Evolutionary conservation across 805 yeast species (phyloP).

Genomic region (Zygoascus bituminiphila): DNA sequence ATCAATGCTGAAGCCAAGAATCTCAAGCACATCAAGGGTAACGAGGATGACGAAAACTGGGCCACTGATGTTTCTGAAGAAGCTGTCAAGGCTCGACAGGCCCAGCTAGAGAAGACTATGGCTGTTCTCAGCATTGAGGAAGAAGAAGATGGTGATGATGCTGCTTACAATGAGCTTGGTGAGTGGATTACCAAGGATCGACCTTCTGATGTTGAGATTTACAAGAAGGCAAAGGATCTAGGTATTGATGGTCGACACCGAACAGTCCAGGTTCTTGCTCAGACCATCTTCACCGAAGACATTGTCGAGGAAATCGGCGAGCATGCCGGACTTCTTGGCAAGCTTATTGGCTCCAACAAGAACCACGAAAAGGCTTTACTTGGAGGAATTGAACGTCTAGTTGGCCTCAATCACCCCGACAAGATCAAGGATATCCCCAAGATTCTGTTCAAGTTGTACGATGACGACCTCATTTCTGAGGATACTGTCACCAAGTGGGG

Average conservation of each 20-base stretch:
- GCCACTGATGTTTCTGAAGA: constrained; percentile 95
- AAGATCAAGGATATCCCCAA: constrained; percentile 70
- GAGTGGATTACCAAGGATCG: constrained; percentile 74
- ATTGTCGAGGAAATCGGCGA: constrained; percentile 62
- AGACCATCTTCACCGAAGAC: constrained; percentile 66
- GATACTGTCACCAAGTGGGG: constrained; percentile 80
- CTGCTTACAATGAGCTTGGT: constrained; percentile 69
- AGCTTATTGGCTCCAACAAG: constrained; percentile 48
- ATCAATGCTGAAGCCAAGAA: constrained; percentile 79
- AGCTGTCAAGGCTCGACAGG: constrained; percentile 87
- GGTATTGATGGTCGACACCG: constrained; percentile 64
- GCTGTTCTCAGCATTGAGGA: constrained; percentile 39
- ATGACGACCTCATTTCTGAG: constrained; percentile 76
- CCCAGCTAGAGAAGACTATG: constrained; percentile 52
- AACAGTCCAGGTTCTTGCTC: constrained; percentile 87
- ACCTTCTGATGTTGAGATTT: constrained; percentile 79
- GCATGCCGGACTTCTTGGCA: constrained; percentile 77
- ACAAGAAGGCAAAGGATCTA: constrained; percentile 77
- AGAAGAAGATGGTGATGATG: constrained; percentile 36
- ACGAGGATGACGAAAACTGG: constrained; percentile 75
- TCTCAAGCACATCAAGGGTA: constrained; percentile 47
- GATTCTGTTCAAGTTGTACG: constrained; percentile 72
- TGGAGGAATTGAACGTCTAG: constrained; percentile 92
- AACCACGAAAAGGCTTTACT: constrained; percentile 78
- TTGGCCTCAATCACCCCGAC: constrained; percentile 72